Percentiles rank a stretch among this genome's conserved stretches.
Conservation (phyloP, 805 yeast genomes). For the Yarrowia divulgata region DNA sequence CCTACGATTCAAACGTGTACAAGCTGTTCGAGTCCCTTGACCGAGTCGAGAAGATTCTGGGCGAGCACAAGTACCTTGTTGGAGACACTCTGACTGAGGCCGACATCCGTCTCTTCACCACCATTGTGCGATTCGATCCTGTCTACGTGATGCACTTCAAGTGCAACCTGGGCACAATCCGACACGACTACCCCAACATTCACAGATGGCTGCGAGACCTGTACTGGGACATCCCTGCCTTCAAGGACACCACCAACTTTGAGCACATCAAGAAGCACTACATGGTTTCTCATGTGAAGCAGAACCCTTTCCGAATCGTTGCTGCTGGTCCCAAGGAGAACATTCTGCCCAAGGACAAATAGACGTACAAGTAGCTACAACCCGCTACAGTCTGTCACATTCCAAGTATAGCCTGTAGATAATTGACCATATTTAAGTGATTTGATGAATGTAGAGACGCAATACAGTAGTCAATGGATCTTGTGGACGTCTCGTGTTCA, state of each 20-base stretch:
- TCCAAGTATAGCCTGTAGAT: background rate
- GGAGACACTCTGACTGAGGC: conserved; percentile 85
- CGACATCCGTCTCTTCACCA: conserved; percentile 84
- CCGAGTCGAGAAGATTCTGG: conserved; percentile 68
- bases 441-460: background rate
- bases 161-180: conserved; percentile 82
- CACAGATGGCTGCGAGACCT: conserved; percentile 82
- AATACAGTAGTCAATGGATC: too few relatives aligned
- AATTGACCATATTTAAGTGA: background rate
- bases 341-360: conserved; percentile 59
- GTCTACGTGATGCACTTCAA: conserved; percentile 96
- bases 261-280: conserved; percentile 92
- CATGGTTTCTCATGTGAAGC: conserved; percentile 79
- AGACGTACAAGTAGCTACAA: background rate
- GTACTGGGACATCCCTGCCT: conserved; percentile 80
- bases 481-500: too few relatives aligned
- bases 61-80: conserved; percentile 56
- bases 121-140: conserved; percentile 89
- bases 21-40: conserved; percentile 72
- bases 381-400: too few relatives aligned
- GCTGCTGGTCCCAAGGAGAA: conserved; percentile 89
- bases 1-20: conserved; percentile 72
- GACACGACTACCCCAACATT: conserved; percentile 77
- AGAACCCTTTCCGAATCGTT: conserved; percentile 84
- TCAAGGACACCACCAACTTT: conserved; percentile 80